Conservation (phyloP, 2,329 filamentous ascomycete genomes). For the Pyrenochaeta sp. region DNA sequence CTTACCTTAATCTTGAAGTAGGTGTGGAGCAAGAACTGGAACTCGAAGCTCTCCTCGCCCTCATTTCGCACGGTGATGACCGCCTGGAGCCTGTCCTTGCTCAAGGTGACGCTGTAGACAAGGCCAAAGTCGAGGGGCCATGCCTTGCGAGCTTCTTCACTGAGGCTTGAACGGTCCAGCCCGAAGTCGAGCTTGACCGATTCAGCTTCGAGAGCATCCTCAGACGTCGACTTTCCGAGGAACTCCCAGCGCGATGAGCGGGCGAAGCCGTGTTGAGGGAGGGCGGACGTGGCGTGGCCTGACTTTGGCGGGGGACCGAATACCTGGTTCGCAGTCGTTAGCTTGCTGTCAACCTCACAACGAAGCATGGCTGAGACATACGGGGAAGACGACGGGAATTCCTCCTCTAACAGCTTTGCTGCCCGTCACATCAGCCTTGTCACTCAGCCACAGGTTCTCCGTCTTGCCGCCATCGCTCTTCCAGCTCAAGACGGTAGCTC, state of each 20-base stretch:
- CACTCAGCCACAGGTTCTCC: slow-evolving; percentile 88
- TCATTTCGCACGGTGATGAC: slow-evolving; percentile 89
- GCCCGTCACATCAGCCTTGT: slow-evolving; percentile 81
- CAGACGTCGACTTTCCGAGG: slow-evolving; percentile 82
- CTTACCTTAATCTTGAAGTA: slow-evolving; percentile 83
- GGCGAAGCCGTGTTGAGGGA: slow-evolving; percentile 95
- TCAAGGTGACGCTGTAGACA: slow-evolving; percentile 90
- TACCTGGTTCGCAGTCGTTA: slow-evolving; percentile 61
- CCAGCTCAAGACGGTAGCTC: slow-evolving; percentile 93
- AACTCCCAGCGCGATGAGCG: slow-evolving; percentile 92
- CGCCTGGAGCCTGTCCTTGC: slow-evolving; percentile 76
- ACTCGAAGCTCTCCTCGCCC: slow-evolving; percentile 82
- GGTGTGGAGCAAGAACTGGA: slow-evolving; percentile 89
- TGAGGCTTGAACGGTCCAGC: slow-evolving; percentile 75
- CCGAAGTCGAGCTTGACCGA: slow-evolving; percentile 96
- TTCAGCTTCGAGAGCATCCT: slow-evolving; percentile 57
- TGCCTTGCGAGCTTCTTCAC: slow-evolving; percentile 69
- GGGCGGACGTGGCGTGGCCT: slow-evolving; percentile 76
- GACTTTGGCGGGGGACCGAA: slow-evolving; percentile 80
- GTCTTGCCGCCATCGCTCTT: slow-evolving; percentile 74
- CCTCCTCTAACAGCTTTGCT: slow-evolving; percentile 89
- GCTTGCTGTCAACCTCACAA: not conserved
- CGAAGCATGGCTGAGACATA: slow-evolving; percentile 55
- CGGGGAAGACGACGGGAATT: slow-evolving; percentile 91
- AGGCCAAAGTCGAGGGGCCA: slow-evolving; percentile 91